Base-by-base conservation (phyloP, 1,284 basidiomycete genomes). In the Sporisorium scitamineum region DNA sequence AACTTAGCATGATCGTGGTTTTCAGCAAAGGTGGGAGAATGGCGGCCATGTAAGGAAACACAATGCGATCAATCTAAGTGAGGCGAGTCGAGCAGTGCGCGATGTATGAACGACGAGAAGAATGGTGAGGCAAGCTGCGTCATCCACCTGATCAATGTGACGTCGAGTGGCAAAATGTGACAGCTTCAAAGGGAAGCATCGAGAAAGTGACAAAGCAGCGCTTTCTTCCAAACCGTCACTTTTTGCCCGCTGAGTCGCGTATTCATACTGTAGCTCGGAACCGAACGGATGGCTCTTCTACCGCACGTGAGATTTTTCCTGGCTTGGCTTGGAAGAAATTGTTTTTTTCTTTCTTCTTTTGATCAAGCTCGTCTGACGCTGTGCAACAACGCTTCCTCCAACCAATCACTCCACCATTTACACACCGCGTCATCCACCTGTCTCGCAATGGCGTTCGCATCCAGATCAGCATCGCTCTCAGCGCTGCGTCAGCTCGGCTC, bases 401-500 rank as follows among this genome's bases (percentile, higher is more conserved):
- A 31, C 37, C 24, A 48, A 5, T 42, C 41, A 41, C 29, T 37
- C 37, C 54, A 52, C 41, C 60, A 29, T 32, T 20, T 8, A 26
- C 54, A 13, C n/a, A 27, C 16, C 27, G 16, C 20, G 45, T 10
- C 27, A 42, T 16, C 6, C 37, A 37, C 1, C 10, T 31, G 2
- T 9, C 9, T 26, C 51, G 50, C 37, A 27, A 72, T 72, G 70
- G 54, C 64, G 3, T 72, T 67, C 11, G 59, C 70, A 41, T 52
- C 64, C 5, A 72, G 70, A 54, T 62, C 70, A 54, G 31, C 59
- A 32, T 41, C 61, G 10, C 14, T 62, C 5, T 52, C 31, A 18
- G 63, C 63, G 8, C 50, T 71, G 20, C 60, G 70, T 4, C 70
- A 63, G 29, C 42, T 72, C 11, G 63, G 60, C 37, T 67, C 70